Evolutionary conservation across 2,329 filamentous ascomycete genomes (phyloP), one percentile per base, ranked within the genome.

Genomic region (Pyrenochaeta sp.): DNA sequence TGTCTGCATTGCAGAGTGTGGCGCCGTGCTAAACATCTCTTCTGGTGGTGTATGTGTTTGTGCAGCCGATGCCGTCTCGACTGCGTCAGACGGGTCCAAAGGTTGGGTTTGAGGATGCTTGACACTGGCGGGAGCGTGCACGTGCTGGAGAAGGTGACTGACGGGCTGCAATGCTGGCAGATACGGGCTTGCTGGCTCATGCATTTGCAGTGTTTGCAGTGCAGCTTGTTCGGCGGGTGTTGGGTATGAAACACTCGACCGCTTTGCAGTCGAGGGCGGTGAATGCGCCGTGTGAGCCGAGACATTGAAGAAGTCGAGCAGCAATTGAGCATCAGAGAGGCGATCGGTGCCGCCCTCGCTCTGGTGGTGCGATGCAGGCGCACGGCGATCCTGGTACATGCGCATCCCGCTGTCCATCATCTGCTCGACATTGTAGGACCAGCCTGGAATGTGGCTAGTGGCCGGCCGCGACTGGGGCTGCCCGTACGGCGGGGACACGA

Each of bases 301-400:
- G 49, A 63, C 67, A 7, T 62, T 65, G 45, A 69, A 71, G 55
- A 81, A 80, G 60, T 79, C 77, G 37, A 81, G 68, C 43, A 81
- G 72, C 55, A 81, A 60, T 51, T 79, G 77, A 18, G 79, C 79
- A 51, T 81, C 79, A 33, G 79, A 79, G 9, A 79, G 60, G 40
- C 72, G 69, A 53, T 71, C 60, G 27, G 51, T 65, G 49, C 49
- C 69, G 33, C 76, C 71, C 30, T 75, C 74, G n/a, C 69, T 65
- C 50, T 61, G 57, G 15, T 61, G 57, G 15, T 56, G 53, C n/a
- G 54, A 49, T 7, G 49, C 45, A 7, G 56, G 31, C 31, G 41
- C 17, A 5, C 44, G 35, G 39, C 33, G 49, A 50, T 67, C 59
- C 43, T 68, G 68, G 48, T 69, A 67, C 60, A 73, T 66, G 66